Base-by-base conservation (phyloP, 192 early-diverging fungal species). In the Polychytrium aggregatum region DNA sequence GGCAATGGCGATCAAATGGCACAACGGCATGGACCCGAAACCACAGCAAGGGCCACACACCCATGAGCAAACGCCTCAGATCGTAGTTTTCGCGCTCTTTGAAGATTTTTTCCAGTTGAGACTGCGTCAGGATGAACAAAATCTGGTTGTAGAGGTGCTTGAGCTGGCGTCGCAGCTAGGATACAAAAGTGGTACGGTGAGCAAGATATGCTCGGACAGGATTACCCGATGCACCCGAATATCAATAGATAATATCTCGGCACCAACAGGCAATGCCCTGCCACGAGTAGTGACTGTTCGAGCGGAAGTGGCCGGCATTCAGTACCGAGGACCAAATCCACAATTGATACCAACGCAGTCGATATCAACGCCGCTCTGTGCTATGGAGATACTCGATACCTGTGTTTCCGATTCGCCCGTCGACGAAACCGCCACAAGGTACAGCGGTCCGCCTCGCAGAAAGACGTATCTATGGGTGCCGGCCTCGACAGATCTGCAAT, bases 61-160 rank as follows among this genome's bases (percentile, higher is more conserved):
- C 17, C 28, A 49, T 52, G 49, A n/a, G 67, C 24, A 94, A 63
- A 51, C 79, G 71, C 16, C 93, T 62, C 34, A 97, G 60, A 68
- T 97, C 93, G 70, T 85, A 92, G 62, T 88, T 94, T 37, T 66
- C 70, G 1, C 85, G 71, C 50, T 87, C 79, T 37, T 89, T 83
- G 45, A 94, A 94, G 50, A 95, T 92, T 39, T 65, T 69, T 9
- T 76, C 83, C 53, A 97, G 65, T 61, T 94, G 90, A 16, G 74
- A 59, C 2, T 62, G 60, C 0, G 90, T 92, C 24, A 94, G 67
- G 4, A 86, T 81, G 54, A 85, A 88, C 29, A 93, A 59, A 14
- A 97, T 84, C 54, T 92, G 88, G 52, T 76, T 74, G 52, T 93
- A 81, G 30, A 94, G 50, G 37, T 82, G 78, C 16, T 69, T 57